A percentile compares a stretch with the other conserved stretches of the same genome.
These are phyloP conservation scores for Thamnidium elegans DNA, from an alignment of 192 early-diverging fungal species.

Conservation along the genomic window DNA sequence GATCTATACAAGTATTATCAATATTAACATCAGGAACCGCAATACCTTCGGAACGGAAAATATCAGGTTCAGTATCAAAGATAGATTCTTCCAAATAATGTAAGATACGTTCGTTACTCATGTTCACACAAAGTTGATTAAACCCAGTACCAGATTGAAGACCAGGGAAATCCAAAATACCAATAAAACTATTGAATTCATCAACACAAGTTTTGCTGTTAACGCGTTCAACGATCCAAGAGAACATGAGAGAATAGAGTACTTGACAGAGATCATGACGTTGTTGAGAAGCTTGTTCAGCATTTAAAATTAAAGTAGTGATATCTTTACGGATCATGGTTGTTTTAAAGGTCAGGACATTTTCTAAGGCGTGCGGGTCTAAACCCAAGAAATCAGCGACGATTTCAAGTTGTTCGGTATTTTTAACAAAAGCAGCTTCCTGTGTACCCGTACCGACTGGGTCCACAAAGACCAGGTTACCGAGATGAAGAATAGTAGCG, in stretches of 20 bases:
- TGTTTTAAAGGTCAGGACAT: slow-evolving; percentile 76
- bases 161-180: slow-evolving; percentile 73
- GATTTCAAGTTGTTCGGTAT: slow-evolving; percentile 67
- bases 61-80: slow-evolving; percentile 45
- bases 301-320: slow-evolving; percentile 86
- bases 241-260: slow-evolving; percentile 84
- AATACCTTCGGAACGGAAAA: slow-evolving; percentile 54
- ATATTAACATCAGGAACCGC: slow-evolving; percentile 39
- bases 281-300: slow-evolving; percentile 70
- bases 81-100: slow-evolving; percentile 51
- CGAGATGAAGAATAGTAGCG: slow-evolving; percentile 85
- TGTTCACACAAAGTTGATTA: slow-evolving; percentile 65
- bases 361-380: slow-evolving; percentile 61
- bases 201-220: slow-evolving; percentile 76
- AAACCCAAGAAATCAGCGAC: slow-evolving; percentile 82
- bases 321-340: slow-evolving; percentile 83
- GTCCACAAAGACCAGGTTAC: slow-evolving; percentile 79
- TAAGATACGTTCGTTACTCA: slow-evolving; percentile 65
- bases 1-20: slow-evolving; percentile 34
- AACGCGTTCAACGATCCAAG: slow-evolving; percentile 87
- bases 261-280: slow-evolving; percentile 76
- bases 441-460: slow-evolving; percentile 54
- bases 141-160: slow-evolving; percentile 58
- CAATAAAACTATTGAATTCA: slow-evolving; percentile 75
- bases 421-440: slow-evolving; percentile 76